These are phyloP conservation scores for Piper longum DNA, from an alignment of 164 flowering plant species.

Conservation along the genomic window DNA sequence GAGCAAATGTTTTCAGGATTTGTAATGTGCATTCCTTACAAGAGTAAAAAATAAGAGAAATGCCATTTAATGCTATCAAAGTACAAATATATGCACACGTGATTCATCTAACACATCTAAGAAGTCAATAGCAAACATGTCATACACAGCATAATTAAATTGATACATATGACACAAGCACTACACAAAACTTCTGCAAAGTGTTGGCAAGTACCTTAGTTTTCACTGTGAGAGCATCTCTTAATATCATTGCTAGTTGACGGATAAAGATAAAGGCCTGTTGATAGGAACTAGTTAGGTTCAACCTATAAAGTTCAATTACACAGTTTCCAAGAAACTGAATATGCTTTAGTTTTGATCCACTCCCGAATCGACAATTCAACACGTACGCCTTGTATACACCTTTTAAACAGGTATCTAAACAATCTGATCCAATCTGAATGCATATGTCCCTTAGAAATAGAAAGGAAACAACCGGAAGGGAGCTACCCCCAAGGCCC, in stretches of 20 bases:
- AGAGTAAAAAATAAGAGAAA: too few species aligned
- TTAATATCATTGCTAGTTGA: constrained; percentile 75
- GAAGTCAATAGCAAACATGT: too few species aligned
- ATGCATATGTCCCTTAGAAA: constrained; percentile 75
- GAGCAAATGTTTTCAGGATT: too few species aligned
- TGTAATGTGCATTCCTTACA: too few species aligned
- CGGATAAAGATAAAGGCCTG: constrained; percentile 83
- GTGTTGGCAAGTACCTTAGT: constrained; percentile 39
- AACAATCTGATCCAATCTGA: constrained; percentile 73
- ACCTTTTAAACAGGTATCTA: constrained; percentile 78
- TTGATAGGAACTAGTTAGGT: constrained; percentile 70
- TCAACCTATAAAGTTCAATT: constrained; percentile 60
- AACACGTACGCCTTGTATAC: constrained; percentile 84
- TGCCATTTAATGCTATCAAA: too few species aligned
- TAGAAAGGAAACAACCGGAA: constrained; percentile 67
- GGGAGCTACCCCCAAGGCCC: constrained; percentile 92
- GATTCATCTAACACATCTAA: too few species aligned
- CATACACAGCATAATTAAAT: not conserved
- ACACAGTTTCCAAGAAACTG: constrained; percentile 78
- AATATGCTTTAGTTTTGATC: constrained; percentile 67
- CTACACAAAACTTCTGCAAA: not conserved
- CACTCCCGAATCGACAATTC: constrained; percentile 66
- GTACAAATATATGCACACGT: too few species aligned
- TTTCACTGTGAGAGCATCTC: constrained; percentile 54
- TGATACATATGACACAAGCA: not conserved